Percentiles rank a stretch among this genome's conserved stretches.
Conservation (phyloP, 2,329 filamentous ascomycete species). For the Pezicula radicicola region DNA sequence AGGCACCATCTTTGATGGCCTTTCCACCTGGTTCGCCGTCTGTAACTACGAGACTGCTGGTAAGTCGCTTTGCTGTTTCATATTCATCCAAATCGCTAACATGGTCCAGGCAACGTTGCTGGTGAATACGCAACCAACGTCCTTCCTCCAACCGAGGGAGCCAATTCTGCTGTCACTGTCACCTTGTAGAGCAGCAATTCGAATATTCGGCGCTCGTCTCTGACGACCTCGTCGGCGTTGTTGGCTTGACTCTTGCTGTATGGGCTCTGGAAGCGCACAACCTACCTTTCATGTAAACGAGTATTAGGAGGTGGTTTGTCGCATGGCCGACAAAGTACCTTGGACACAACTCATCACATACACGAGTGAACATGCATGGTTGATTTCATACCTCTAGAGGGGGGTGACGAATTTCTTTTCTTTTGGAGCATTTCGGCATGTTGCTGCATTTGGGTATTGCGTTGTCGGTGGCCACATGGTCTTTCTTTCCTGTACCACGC, state of each 20-base stretch:
- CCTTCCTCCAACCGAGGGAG: slow-evolving; percentile 33
- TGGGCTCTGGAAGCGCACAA: slow-evolving; percentile 16
- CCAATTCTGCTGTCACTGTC: slow-evolving; percentile 29
- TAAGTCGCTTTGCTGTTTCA: slow-evolving; percentile 39
- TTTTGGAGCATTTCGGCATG: slow-evolving; percentile 1
- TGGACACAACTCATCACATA: slow-evolving; percentile 10
- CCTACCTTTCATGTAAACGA: slow-evolving; percentile 18
- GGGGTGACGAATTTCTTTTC: slow-evolving; percentile 6
- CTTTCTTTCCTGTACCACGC: not conserved
- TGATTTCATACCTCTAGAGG: slow-evolving; percentile 7
- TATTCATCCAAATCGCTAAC: slow-evolving; percentile 21
- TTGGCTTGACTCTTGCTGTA: slow-evolving; percentile 3
- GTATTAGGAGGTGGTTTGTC: slow-evolving; percentile 14
- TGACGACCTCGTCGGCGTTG: not conserved
- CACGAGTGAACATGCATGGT: slow-evolving; percentile 10
- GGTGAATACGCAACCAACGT: slow-evolving; percentile 53
- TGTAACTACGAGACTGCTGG: slow-evolving; percentile 82
- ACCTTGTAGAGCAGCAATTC: slow-evolving; percentile 1
- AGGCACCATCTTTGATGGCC: slow-evolving; percentile 37
- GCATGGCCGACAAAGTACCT: slow-evolving; percentile 9
- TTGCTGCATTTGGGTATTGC: not conserved
- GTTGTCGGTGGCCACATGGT: not conserved
- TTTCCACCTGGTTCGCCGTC: slow-evolving; percentile 72
- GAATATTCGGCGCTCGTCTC: not conserved
- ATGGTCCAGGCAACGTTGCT: slow-evolving; percentile 47